Evolutionary conservation across 129 eudicot genomes (phyloP).

Genomic region (Flaveria ramosissima): DNA sequence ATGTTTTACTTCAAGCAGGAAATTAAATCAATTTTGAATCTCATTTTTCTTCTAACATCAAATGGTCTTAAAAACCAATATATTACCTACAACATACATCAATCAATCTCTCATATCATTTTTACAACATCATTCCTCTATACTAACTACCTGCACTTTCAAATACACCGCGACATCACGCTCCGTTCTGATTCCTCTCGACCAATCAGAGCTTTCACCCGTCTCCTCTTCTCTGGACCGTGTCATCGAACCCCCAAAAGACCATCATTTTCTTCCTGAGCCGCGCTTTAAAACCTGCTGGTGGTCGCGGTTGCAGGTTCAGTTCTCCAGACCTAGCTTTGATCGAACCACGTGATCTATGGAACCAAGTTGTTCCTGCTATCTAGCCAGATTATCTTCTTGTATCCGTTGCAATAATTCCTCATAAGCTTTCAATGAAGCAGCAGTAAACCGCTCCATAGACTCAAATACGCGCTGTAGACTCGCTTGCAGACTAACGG

Average conservation of each 20-base stretch:
- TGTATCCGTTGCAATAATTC: conserved; percentile 74
- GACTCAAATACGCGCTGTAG: conserved; percentile 78
- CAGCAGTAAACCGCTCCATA: conserved; percentile 64
- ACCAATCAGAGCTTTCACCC: conserved; percentile 14
- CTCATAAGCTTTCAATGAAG: conserved; percentile 72
- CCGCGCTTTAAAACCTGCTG: too few relatives aligned
- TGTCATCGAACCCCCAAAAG: neutral
- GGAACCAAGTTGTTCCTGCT: conserved; percentile 23
- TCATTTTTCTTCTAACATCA: conserved; percentile 9
- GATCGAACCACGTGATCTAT: neutral
- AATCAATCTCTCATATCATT: neutral
- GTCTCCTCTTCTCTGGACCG: neutral
- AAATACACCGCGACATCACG: neutral
- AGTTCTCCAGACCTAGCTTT: too few relatives aligned
- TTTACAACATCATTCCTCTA: conserved; percentile 11
- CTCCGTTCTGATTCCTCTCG: neutral
- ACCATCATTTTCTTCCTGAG: neutral
- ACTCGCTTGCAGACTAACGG: conserved; percentile 65
- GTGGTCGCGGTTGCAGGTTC: too few relatives aligned
- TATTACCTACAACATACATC: neutral
- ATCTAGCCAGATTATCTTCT: conserved; percentile 59
- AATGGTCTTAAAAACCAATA: conserved; percentile 2
- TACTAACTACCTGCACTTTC: conserved; percentile 20
- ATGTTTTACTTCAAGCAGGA: too few relatives aligned
- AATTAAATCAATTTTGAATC: neutral